Evolutionary conservation across 2,329 filamentous ascomycete genomes (phyloP), one percentile per base, ranked within the genome.

Genomic region (Chaetomium sp.): DNA sequence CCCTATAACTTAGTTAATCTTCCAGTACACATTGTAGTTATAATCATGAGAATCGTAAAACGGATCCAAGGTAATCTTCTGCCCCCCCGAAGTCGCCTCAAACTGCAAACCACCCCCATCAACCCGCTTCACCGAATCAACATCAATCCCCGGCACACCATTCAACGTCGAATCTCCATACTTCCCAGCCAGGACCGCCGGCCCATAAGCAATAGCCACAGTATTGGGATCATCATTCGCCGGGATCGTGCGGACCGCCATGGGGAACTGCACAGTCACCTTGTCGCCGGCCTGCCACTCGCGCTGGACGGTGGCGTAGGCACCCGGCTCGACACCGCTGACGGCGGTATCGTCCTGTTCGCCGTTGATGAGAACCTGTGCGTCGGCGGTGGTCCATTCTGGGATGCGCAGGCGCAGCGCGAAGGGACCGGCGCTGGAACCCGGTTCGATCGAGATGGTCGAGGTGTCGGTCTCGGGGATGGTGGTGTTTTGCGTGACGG

Each of bases 201-300:
- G 78, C 0, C 77, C 78, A 52, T 72, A 79, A 0, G 75, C 74
- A 9, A 79, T 46, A 0, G 77, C 76, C 2, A 72, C 76, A 1
- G 79, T 55, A 3, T 49, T 64, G 3, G 63, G 46, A 36, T 79
- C 69, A 52, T 80, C 77, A 53, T 79, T 79, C n/a, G 78, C 74
- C 0, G 70, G 56, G 1, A 80, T 62, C 0, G 69, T 69, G 5
- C 70, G 68, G 0, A 79, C 62, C 11, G 62, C 65, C 75, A 79
- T 78, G 0, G 76, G 76, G 2, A 79, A 63, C n/a, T 64, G 69
- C 4, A 80, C 61, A 0, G 66, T 68, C 3, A 80, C 70, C 0
- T 48, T 67, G 55, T 80, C 77, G 1, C 72, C 74, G 0, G 71
- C 68, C 0, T 40, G 60, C 78, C 77, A 80, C 0, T 64, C 62